Evolutionary conservation across 2,329 filamentous ascomycete genomes (phyloP), one percentile per base, ranked within the genome.

Genomic region (Exophiala viscosa): DNA sequence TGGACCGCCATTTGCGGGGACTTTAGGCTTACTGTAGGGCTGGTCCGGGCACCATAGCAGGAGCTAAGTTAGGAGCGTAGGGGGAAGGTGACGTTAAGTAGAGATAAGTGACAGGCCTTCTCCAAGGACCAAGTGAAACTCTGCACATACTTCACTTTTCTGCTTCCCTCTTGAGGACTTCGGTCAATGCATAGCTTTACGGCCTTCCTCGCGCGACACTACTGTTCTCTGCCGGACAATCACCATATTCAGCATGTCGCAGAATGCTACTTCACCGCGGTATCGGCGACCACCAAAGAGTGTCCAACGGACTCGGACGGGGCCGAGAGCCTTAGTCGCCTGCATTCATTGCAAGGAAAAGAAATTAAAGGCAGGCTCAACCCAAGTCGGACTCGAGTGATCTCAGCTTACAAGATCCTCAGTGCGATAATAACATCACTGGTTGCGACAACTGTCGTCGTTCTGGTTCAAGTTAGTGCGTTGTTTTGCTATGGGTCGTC

Each of bases 261-360:
- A 45, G 3, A 35, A 45, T 35, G 23, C 43, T 9, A 33, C 15
- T 9, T 34, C 18, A 3, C 23, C 43, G 2, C n/a, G 31, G 11
- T 28, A 45, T 14, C 23, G 23, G 5, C 43, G 43, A 20, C 28
- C 20, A 9, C 11, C 11, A 8, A 35, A 32, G 6, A 10, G 15
- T 17, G 17, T 8, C 11, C 43, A 45, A n/a, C 43, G 43, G 13
- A 33, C 43, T 5, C 8, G 43, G 7, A 45, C 43, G 8, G 13
- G 28, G 11, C n/a, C n/a, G 23, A 33, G 43, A 15, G 34, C 43
- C 10, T 45, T 45, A 28, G 17, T 45, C 2, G 43, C 43, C 11
- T 45, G 43, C 31, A 45, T 45, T 32, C 32, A 45, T 32, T 45
- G 43, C 43, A 45, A 45, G 43, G 43, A 45, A 17, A 45, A 18